Evolutionary conservation across 1,284 basidiomycete species (phyloP).

Genomic region (Cryptococcus maquisensis): DNA sequence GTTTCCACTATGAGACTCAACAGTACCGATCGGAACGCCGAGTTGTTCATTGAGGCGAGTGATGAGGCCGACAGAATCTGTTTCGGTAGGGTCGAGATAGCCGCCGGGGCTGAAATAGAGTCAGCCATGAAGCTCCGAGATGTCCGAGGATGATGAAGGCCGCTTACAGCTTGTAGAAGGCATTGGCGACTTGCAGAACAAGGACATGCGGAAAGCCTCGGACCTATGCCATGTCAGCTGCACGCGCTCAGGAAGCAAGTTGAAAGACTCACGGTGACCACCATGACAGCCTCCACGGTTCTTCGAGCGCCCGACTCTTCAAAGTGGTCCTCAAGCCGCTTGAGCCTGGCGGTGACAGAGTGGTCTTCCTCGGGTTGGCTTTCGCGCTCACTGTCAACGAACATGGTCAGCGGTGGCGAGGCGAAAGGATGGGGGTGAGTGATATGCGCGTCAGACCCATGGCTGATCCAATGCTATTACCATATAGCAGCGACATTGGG

Average conservation of each 20-base stretch:
- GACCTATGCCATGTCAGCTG: slow-evolving; percentile 49
- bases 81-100: slow-evolving; percentile 92
- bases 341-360: slow-evolving; percentile 81
- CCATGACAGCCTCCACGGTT: slow-evolving; percentile 92
- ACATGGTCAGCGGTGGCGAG: too few species aligned
- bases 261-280: slow-evolving; percentile 65
- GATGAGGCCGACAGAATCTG: slow-evolving; percentile 84
- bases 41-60: slow-evolving; percentile 81
- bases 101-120: slow-evolving; percentile 73
- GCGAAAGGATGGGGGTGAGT: background rate
- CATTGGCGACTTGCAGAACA: slow-evolving; percentile 96
- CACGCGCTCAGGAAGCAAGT: background rate
- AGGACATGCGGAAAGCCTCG: slow-evolving; percentile 92
- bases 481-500: background rate
- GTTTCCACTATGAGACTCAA: background rate
- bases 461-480: background rate
- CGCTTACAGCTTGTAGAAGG: slow-evolving; percentile 95
- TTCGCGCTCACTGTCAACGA: slow-evolving; percentile 53
- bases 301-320: slow-evolving; percentile 91
- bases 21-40: slow-evolving; percentile 49
- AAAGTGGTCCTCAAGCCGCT: slow-evolving; percentile 90
- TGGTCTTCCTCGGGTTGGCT: slow-evolving; percentile 95
- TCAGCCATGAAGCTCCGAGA: background rate
- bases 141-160: slow-evolving; percentile 1
- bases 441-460: too few species aligned